These are phyloP conservation scores for Golubevia sp. DNA, from an alignment of 1,284 basidiomycete genomes.

Conservation along the genomic window DNA sequence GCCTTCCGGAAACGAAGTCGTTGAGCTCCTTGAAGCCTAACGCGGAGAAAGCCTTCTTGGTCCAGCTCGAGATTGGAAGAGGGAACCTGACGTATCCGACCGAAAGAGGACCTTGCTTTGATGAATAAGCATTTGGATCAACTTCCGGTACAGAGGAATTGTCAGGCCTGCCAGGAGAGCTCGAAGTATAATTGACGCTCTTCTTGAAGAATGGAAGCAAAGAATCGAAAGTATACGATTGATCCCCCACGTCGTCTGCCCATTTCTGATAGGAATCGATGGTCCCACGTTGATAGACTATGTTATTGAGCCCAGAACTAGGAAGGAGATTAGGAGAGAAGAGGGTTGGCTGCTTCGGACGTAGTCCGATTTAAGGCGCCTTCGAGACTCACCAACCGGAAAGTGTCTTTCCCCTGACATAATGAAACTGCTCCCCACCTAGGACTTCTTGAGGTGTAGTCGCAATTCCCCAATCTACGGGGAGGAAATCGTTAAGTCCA, in stretches of 20 bases:
- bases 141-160: not conserved
- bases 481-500: not conserved
- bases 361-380: no score
- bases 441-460: conserved; percentile 2
- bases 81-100: not conserved
- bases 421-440: not conserved
- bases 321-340: not conserved
- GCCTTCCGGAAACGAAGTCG: conserved; percentile 7
- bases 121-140: not conserved
- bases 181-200: not conserved
- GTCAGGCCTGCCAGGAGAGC: not conserved
- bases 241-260: not conserved
- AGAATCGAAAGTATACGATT: not conserved
- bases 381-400: not conserved
- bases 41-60: not conserved
- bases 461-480: conserved; percentile 6
- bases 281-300: no score
- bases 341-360: not conserved
- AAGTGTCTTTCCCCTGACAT: not conserved
- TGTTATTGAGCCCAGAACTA: not conserved
- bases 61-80: not conserved
- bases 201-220: not conserved
- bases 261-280: no score
- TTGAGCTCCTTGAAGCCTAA: not conserved
- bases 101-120: not conserved